phyloP scores from a whole-genome alignment of 345 rosid species.

The Populus tremula region DNA sequence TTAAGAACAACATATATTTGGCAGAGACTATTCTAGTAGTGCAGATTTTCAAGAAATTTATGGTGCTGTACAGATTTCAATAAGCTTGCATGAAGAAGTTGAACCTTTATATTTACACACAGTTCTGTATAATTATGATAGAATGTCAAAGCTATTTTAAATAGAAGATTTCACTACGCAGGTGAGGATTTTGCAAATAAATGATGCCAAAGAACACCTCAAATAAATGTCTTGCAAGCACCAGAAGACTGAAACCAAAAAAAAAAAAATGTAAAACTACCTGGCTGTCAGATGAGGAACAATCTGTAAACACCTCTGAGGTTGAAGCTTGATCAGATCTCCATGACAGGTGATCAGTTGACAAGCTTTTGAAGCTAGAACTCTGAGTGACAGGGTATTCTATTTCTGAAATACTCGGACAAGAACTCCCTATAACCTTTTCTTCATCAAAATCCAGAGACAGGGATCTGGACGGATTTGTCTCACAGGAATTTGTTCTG shows the following conservation, averaged over 20 bases:
- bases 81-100: not conserved
- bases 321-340: constrained; percentile 52
- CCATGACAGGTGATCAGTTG: constrained; percentile 41
- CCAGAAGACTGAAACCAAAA: not conserved
- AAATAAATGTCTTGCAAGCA: not conserved
- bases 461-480: constrained; percentile 37
- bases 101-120: not conserved
- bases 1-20: not conserved
- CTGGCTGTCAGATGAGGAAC: constrained; percentile 47
- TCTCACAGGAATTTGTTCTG: constrained; percentile 36
- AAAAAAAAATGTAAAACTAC: constrained; percentile 30
- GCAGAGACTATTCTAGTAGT: not conserved
- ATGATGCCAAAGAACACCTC: too few relatives aligned
- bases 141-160: not conserved
- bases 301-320: constrained; percentile 43
- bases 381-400: constrained; percentile 29
- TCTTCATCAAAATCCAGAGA: constrained; percentile 45
- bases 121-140: not conserved
- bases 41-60: not conserved
- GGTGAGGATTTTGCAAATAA: not conserved
- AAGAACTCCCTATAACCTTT: constrained; percentile 32
- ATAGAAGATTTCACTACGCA: not conserved
- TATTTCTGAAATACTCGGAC: constrained; percentile 33
- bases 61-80: not conserved
- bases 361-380: constrained; percentile 47